A percentile compares a stretch with the other conserved stretches of the same genome.
Conservation (phyloP, 169 alveolate genomes). For the Plasmodium blacklocki region DNA sequence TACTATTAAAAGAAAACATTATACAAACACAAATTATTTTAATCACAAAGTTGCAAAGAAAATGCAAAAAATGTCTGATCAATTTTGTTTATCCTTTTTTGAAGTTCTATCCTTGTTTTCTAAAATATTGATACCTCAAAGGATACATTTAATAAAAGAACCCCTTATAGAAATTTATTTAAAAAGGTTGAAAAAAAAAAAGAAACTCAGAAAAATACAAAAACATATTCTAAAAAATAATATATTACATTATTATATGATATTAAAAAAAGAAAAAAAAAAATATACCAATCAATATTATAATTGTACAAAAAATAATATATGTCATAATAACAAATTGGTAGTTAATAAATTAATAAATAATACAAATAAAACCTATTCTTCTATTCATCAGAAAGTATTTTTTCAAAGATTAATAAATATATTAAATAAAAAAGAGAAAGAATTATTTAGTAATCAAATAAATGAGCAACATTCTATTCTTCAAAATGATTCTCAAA, state of each 20-base stretch:
- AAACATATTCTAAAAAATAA: slow-evolving; percentile 18
- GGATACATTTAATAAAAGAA: slow-evolving; percentile 46
- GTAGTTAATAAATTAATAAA: not conserved
- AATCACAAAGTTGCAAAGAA: slow-evolving; percentile 7
- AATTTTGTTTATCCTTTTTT: slow-evolving; percentile 42
- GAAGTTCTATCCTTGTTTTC: slow-evolving; percentile 54
- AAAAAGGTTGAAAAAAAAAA: slow-evolving; percentile 3
- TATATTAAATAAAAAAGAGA: slow-evolving; percentile 24
- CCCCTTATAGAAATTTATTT: not conserved
- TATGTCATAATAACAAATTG: not conserved
- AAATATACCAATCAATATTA: slow-evolving; percentile 7
- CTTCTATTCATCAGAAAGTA: slow-evolving; percentile 21
- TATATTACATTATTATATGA: slow-evolving; percentile 22
- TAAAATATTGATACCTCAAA: slow-evolving; percentile 26
- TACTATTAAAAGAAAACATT: slow-evolving; percentile 1
- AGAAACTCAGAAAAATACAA: slow-evolving; percentile 18
- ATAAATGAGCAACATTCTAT: too few relatives aligned
- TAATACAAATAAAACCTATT: not conserved
- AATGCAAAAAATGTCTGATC: too few relatives aligned
- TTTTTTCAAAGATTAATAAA: not conserved
- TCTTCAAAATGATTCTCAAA: too few relatives aligned
- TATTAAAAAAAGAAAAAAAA: slow-evolving; percentile 19
- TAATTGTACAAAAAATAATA: slow-evolving; percentile 6
- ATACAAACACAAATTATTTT: not conserved
- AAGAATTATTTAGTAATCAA: not conserved